Conservation (phyloP, 371 early-diverging fungal genomes). For the Mucor mucedo region DNA sequence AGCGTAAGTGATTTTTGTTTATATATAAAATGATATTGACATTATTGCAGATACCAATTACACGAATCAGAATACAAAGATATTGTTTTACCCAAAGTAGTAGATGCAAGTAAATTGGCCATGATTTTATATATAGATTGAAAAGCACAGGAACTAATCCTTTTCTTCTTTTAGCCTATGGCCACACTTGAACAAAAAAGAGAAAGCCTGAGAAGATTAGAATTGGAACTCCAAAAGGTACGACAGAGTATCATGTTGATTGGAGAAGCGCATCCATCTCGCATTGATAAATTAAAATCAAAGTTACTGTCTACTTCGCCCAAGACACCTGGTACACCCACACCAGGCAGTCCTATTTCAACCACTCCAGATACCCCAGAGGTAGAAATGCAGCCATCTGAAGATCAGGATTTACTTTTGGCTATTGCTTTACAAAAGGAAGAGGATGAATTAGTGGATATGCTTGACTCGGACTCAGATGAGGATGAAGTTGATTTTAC, state of each 20-base stretch:
- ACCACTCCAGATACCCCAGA: background rate
- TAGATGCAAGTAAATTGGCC: constrained; percentile 55
- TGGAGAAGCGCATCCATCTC: constrained; percentile 32
- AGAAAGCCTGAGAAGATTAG: constrained; percentile 55
- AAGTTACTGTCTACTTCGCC: background rate
- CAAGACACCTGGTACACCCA: background rate
- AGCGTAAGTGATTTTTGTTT: constrained; percentile 49
- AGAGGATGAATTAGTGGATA: constrained; percentile 22
- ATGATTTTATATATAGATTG: background rate
- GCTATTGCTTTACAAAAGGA: constrained; percentile 32
- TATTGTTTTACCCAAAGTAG: constrained; percentile 70
- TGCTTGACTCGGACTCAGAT: background rate
- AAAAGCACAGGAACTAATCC: background rate
- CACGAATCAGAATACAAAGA: constrained; percentile 67
- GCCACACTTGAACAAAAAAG: constrained; percentile 60
- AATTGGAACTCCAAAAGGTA: constrained; percentile 44
- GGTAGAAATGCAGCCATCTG: background rate
- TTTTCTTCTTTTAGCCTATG: constrained; percentile 23
- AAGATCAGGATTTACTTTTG: constrained; percentile 32
- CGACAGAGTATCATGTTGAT: constrained; percentile 36
- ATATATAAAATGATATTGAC: background rate
- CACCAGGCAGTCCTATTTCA: background rate
- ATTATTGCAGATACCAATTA: constrained; percentile 63
- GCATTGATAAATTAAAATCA: constrained; percentile 36
- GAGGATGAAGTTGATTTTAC: constrained; percentile 15